phyloP scores from a whole-genome alignment of 306 rosid genomes.

The Lathyrus sativus region DNA sequence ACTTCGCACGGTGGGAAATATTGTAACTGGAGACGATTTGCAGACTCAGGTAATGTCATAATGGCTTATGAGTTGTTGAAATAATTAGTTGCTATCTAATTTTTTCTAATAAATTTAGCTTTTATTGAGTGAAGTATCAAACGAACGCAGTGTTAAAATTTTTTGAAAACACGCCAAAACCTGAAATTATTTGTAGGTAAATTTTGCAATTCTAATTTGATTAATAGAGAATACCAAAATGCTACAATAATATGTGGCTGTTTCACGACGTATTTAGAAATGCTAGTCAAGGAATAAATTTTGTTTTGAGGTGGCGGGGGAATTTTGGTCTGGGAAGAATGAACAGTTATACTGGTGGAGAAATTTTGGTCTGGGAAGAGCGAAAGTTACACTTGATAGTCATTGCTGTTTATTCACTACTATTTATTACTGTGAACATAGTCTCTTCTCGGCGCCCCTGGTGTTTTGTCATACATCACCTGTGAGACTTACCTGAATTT shows the following conservation, averaged over 20 bases:
- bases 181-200: not conserved
- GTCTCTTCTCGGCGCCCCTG: not conserved
- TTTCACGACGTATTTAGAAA: not conserved
- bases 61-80: not conserved
- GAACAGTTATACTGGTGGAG: not conserved
- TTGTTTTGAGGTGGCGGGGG: not conserved
- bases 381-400: not conserved
- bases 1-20: conserved; percentile 92
- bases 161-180: not conserved
- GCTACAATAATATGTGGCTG: too few relatives aligned
- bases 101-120: not conserved
- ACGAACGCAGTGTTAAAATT: not conserved
- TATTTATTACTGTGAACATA: conserved; percentile 2
- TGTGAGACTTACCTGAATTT: conserved; percentile 24
- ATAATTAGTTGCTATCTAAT: conserved; percentile 11
- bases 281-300: not conserved
- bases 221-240: not conserved
- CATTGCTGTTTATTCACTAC: not conserved
- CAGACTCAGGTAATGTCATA: conserved; percentile 76
- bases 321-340: not conserved
- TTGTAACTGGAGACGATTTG: conserved; percentile 85
- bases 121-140: not conserved
- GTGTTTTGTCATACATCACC: conserved; percentile 1
- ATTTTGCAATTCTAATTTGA: conserved; percentile 2
- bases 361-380: not conserved